Percentiles rank a stretch among this genome's conserved stretches.
phyloP scores from a whole-genome alignment of 441 rosid genomes.

The Populus hybrid region DNA sequence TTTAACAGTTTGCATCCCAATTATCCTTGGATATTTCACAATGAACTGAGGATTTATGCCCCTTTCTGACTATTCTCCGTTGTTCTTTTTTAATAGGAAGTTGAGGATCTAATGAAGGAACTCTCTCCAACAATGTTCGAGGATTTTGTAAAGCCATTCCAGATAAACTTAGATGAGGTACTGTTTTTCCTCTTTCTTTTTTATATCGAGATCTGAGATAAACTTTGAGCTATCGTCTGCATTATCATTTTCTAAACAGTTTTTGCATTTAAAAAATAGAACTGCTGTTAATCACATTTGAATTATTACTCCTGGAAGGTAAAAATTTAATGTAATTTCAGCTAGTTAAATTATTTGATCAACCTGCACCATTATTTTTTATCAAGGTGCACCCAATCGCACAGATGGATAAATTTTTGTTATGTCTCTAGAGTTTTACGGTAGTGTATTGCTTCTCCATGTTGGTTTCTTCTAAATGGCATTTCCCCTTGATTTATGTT shows the following conservation, averaged over 20 bases:
- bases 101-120: conserved; percentile 64
- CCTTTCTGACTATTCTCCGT: background rate
- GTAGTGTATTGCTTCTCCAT: background rate
- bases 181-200: background rate
- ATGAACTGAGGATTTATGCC: background rate
- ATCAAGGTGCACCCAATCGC: background rate
- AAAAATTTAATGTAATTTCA: too few relatives aligned
- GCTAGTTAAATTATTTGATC: too few relatives aligned
- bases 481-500: background rate
- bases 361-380: background rate
- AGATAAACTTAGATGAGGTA: conserved; percentile 75
- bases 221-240: too few relatives aligned
- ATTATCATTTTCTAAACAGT: too few relatives aligned
- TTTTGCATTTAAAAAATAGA: too few relatives aligned
- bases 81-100: conserved; percentile 54
- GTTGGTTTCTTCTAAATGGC: background rate
- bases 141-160: conserved; percentile 85
- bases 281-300: too few relatives aligned
- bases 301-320: too few relatives aligned
- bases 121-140: conserved; percentile 74
- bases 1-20: too few relatives aligned
- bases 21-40: too few relatives aligned
- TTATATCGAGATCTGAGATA: too few relatives aligned
- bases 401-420: background rate
- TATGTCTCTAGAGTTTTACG: background rate